A percentile compares a stretch with the other conserved stretches of the same genome.
These are phyloP conservation scores for Sporobolomyces roseus DNA, from an alignment of 768 basidiomycete genomes.

Conservation along the genomic window DNA sequence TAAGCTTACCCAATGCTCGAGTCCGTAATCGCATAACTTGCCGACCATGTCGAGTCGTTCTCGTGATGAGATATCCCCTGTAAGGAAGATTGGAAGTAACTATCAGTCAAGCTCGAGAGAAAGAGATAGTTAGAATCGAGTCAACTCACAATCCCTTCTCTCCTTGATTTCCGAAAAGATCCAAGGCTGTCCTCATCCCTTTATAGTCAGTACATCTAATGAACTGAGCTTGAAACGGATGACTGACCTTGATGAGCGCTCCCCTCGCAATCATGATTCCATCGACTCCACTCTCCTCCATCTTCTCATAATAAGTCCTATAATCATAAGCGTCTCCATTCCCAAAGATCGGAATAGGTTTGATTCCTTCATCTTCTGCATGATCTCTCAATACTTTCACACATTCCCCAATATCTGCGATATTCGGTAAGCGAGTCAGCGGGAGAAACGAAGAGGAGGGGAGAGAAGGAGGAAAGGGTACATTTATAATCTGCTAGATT, in stretches of 20 bases:
- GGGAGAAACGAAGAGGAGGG: not conserved
- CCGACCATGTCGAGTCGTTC: conserved; percentile 45
- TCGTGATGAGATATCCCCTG: conserved; percentile 43
- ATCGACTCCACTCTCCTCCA: conserved; percentile 79
- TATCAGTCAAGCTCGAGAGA: not conserved
- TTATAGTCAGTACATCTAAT: too few relatives aligned
- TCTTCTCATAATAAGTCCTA: conserved; percentile 70
- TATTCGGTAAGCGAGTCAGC: too few relatives aligned
- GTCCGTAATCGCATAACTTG: conserved; percentile 66
- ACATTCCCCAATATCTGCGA: conserved; percentile 41
- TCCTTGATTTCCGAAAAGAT: conserved; percentile 95
- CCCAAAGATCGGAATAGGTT: conserved; percentile 89
- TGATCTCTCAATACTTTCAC: conserved; percentile 35
- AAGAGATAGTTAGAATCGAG: not conserved
- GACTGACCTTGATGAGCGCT: conserved; percentile 70
- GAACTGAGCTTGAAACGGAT: too few relatives aligned
- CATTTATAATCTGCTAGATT: conserved; percentile 92
- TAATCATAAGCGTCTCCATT: conserved; percentile 93
- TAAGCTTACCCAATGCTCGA: conserved; percentile 57
- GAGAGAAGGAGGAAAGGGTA: conserved; percentile 44
- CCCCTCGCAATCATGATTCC: conserved; percentile 94
- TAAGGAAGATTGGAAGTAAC: too few relatives aligned
- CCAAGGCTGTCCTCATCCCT: conserved; percentile 71
- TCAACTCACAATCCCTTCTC: conserved; percentile 86
- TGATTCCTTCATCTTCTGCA: conserved; percentile 51